Base-by-base conservation (phyloP, 2,329 filamentous ascomycete genomes). In the Penicillium psychrosexuale region DNA sequence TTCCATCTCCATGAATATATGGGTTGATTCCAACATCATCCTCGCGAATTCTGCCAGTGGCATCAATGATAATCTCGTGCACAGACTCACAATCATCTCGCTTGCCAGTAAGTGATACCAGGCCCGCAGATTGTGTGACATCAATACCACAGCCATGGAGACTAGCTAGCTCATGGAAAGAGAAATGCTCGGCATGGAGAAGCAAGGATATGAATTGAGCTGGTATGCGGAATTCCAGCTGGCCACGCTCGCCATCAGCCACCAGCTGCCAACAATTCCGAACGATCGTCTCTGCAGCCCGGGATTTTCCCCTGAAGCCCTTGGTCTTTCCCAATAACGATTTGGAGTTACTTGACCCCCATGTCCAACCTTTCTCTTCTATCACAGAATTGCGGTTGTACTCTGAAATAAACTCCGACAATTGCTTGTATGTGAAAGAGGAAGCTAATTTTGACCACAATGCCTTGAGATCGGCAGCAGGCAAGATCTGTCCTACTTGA, bases 211-310 rank as follows among this genome's bases (percentile, higher is more conserved):
- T 57, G 7, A 56, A 56, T 8, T 61, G 56, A 12, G 62, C 48
- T 8, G 67, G 62, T 13, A 76, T 56, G 15, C 58, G 64, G 7
- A 76, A 61, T 48, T 75, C 72, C 39, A 74, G 48, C 47, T 73
- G 72, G 8, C 74, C 74, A 46, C 68, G 52, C 53, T 75, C 72
- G 24, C 63, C 65, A 13, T 52, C 37, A 30, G 73, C 54, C 4
- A 67, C 68, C 22, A 76, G 58, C 31, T 71, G 56, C 74, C 74
- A 76, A 61, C 68, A 73, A 39, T 74, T 67, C 37, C 74, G 70
- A 44, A 75, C 63, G 33, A 76, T 70, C 33, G 50, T 66, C 55
- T 76, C 72, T 15, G 66, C 66, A 22, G 73, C 49, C 8, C 65
- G 46, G n/a, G 63, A 37, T 46, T 76, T 76, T 3, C 65, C 65